Base-by-base conservation (phyloP, 257 asterid species). In the Solanum bulbocastanum region DNA sequence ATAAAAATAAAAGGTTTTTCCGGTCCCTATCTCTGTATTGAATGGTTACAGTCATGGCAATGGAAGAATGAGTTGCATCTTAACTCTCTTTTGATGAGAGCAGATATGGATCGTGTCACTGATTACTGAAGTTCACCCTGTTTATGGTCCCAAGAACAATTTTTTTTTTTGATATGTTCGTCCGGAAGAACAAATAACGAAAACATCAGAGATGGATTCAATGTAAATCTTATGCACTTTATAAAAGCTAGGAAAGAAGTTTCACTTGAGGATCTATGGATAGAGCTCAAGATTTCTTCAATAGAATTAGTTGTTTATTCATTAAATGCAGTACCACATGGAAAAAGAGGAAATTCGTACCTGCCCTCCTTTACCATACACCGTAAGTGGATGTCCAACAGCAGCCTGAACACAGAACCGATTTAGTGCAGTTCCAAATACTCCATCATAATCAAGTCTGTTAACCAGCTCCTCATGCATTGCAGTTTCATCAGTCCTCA, bases 321-420 rank as follows among this genome's bases (percentile, higher is more conserved):
- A 10, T 81, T 82, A 82, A 49, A 49, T 49, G 69, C 42, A 82
- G 40, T 5, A 39, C 73, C 30, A 86, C 27, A 86, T 44, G 42
- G 83, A 71, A 72, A 7, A 23, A 49, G 33, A 86, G 69, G 40
- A 69, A 72, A 76, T 35, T 1, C 18, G 44, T 93, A 97, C 99
- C 99, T 97, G 99, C 60, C 99, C 99, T 73, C 99, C 99, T 90
- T 97, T 97, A 76, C 99, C 99, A 58, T 97, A 97, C 86, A 97
- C 96, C 0, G 99, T 97, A 85, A 97, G 96, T 25, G 99, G 99
- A 90, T 97, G 99, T 39, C 93, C 98, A 39, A 97, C 96, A 0
- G 98, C 98, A 18, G 99, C 98, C 92, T 97, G 99, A 81, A 97
- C 98, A 89, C 99, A 97, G 87, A 97, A 97, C 78, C 99, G 93